These are phyloP conservation scores for Trebouxia gelatinosa DNA, from an alignment of 163 green algal genomes.

Conservation along the genomic window DNA sequence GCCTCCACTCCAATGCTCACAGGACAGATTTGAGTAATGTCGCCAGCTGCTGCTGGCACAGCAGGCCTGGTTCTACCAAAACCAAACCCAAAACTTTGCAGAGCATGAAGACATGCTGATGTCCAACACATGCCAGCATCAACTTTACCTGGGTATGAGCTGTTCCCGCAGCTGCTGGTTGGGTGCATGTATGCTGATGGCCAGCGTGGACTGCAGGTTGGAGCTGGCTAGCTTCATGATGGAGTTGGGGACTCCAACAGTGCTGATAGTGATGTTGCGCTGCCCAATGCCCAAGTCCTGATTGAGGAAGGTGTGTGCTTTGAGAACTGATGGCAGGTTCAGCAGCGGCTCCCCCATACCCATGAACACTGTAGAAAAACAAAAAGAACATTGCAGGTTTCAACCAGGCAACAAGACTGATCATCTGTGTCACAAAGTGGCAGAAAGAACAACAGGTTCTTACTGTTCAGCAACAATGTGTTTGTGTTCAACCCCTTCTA, in stretches of 20 bases:
- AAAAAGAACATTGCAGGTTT: neutral
- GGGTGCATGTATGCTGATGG: constrained; percentile 92
- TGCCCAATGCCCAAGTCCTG: constrained; percentile 68
- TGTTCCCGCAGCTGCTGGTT: constrained; percentile 77
- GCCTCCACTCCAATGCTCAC: too few species aligned
- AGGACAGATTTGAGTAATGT: too few species aligned
- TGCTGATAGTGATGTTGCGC: constrained; percentile 91
- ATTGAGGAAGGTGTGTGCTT: constrained; percentile 51
- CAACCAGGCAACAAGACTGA: too few species aligned
- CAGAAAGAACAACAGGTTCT: too few species aligned
- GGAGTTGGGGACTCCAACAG: constrained; percentile 92
- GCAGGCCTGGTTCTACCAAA: too few species aligned
- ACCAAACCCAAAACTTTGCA: too few species aligned
- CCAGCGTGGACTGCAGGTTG: constrained; percentile 84
- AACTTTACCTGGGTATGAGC: constrained; percentile 63
- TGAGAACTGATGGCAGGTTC: constrained; percentile 80
- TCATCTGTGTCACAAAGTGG: too few species aligned
- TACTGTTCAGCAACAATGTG: too few species aligned
- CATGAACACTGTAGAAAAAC: constrained; percentile 64
- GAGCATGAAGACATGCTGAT: too few species aligned
- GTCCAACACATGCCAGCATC: too few species aligned
- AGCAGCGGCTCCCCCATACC: constrained; percentile 96
- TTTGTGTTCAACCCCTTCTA: too few species aligned
- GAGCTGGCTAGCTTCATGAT: constrained; percentile 71
- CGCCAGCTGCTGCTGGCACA: too few species aligned